A percentile compares a stretch with the other conserved stretches of the same genome.
These are phyloP conservation scores for Metschnikowia amazonensis DNA, from an alignment of 805 yeast species.

Conservation along the genomic window DNA sequence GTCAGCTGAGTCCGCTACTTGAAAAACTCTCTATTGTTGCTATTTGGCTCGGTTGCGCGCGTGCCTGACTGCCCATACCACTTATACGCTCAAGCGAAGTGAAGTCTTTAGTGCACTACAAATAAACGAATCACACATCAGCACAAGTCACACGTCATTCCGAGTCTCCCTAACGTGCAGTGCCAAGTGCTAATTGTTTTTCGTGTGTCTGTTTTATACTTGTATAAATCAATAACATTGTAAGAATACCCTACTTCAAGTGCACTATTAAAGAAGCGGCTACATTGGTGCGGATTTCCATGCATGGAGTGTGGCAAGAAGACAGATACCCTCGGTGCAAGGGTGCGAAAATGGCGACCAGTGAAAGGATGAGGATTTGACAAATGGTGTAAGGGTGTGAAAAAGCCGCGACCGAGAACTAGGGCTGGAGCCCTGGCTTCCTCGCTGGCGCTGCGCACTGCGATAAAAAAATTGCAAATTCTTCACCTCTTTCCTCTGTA, in stretches of 20 bases:
- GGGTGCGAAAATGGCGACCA: not conserved
- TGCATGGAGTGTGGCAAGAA: not conserved
- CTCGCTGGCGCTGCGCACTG: constrained; percentile 2
- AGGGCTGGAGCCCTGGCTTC: constrained; percentile 16
- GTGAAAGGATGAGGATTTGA: not conserved
- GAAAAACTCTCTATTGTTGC: constrained; percentile 1
- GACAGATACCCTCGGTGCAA: no score
- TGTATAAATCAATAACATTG: no score
- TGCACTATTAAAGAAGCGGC: not conserved
- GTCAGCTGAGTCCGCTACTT: constrained; percentile 2
- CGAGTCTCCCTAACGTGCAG: no score
- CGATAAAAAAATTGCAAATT: constrained; percentile 5
- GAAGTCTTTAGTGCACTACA: no score
- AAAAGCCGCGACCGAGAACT: not conserved
- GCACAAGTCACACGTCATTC: no score
- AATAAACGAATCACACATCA: no score
- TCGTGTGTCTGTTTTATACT: no score
- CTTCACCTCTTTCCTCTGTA: constrained; percentile 12
- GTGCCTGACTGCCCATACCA: not conserved
- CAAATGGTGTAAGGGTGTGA: not conserved
- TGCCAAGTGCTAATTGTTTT: no score
- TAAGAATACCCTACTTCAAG: no score
- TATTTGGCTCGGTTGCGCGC: constrained; percentile 2
- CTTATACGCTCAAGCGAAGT: no score
- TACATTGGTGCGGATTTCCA: not conserved